Evolutionary conservation across 2,329 filamentous ascomycete species (phyloP), one percentile per base, ranked within the genome.

Genomic region (Pestalotiopsis sp.): DNA sequence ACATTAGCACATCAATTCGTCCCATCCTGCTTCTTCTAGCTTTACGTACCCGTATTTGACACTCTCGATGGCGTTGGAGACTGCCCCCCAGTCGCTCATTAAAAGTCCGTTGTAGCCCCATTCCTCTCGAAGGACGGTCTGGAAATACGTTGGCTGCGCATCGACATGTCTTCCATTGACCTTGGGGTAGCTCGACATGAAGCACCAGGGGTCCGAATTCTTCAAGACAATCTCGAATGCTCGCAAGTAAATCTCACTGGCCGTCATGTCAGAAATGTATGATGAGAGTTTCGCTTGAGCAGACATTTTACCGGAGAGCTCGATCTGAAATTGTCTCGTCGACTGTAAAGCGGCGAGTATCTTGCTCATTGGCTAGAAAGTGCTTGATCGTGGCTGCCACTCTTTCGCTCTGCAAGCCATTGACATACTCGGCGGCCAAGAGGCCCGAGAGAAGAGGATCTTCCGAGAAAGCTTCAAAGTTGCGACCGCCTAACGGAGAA

Each of bases 401-500:
- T 0, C 79, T 73, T 41, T 74, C 68, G 13, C 73, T 75, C 58
- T 81, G 78, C 2, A 81, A 73, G 2, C 78, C 78, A 25, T 73
- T 73, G 6, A 81, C 75, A 38, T 78, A 79, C 17, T 72, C 71
- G 2, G 74, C 74, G 2, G 76, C 76, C 25, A 78, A 71, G 57
- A 73, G 71, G 20, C 77, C 77, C 65, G 74, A 74, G 64, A 82
- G 69, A 20, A 80, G 72, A 23, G 80, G 79, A 62, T 82, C 79
- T 74, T 91, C 90, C 1, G 87, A 87, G 73, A 89, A 91, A 0
- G 88, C 89, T 75, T 92, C 90, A 70, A 91, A 91, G 62, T 88
- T 89, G 66, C 89, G 84, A 2, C 89, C 90, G 27, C 88, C 89
- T 0, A 91, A 82, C 2, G 89, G 90, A 2, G 85, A 87, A 36